phyloP scores from a whole-genome alignment of 139 green algal species.

The Tetratostichococcus sp. region DNA sequence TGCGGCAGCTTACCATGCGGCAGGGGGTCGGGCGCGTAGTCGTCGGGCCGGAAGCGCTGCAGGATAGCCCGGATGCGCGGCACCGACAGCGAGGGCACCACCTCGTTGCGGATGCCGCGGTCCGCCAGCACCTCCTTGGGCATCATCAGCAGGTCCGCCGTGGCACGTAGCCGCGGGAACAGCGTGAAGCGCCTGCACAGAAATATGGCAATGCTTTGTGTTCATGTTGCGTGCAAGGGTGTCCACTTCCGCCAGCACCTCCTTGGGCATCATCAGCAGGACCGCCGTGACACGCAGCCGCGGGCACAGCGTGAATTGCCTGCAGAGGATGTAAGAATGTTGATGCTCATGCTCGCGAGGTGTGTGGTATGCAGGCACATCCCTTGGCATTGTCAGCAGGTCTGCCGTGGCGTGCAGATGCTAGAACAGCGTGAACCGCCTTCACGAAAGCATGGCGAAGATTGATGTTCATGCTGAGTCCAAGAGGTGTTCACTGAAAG shows the following conservation, averaged over 20 bases:
- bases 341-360: no score
- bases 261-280: slow-evolving; percentile 87
- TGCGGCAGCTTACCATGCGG: no score
- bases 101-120: slow-evolving; percentile 27
- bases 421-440: no score
- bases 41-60: slow-evolving; percentile 50
- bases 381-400: no score
- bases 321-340: no score
- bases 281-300: slow-evolving; percentile 64
- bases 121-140: slow-evolving; percentile 69
- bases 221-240: no score
- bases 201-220: no score
- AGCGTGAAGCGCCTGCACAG: slow-evolving; percentile 29
- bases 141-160: slow-evolving; percentile 83
- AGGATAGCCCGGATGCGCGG: slow-evolving; percentile 54
- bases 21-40: slow-evolving; percentile 43
- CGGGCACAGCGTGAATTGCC: slow-evolving; percentile 55
- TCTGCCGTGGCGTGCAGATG: no score
- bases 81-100: slow-evolving; percentile 42
- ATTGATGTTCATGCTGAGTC: no score
- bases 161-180: slow-evolving; percentile 67
- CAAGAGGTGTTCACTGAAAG: no score
- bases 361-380: no score
- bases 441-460: no score
- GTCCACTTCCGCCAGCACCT: slow-evolving; percentile 56